These are phyloP conservation scores for Coemansia nantahalensis DNA, from an alignment of 192 early-diverging fungal species.

Conservation along the genomic window DNA sequence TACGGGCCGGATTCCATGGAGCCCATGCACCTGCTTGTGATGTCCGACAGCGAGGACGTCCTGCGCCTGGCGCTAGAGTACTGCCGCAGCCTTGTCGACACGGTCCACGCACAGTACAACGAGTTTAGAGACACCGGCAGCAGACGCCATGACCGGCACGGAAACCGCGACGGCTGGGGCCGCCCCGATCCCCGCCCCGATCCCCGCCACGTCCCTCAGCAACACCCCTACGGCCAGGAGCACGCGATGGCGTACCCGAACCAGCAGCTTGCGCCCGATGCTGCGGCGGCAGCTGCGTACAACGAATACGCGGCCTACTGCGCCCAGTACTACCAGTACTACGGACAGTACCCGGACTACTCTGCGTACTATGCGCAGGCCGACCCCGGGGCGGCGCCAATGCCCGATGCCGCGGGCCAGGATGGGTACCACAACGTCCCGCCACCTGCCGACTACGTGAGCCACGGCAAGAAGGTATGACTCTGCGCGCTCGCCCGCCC, in stretches of 20 bases:
- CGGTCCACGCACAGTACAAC: conserved; percentile 71
- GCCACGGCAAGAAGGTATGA: conserved; percentile 36
- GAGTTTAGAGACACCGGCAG: conserved; percentile 44
- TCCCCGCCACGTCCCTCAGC: conserved; percentile 11
- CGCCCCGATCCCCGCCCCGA: conserved; percentile 5
- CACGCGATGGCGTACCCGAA: neutral
- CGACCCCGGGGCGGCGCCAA: neutral
- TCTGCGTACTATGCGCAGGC: conserved; percentile 30
- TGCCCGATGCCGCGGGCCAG: neutral
- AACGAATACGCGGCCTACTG: conserved; percentile 40
- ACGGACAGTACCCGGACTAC: conserved; percentile 44
- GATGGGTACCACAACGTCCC: conserved; percentile 48
- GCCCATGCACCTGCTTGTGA: conserved; percentile 78
- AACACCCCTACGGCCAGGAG: conserved; percentile 10
- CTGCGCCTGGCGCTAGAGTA: conserved; percentile 66
- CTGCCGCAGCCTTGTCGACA: conserved; percentile 74
- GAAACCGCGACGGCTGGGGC: conserved; percentile 13
- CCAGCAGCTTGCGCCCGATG: conserved; percentile 1
- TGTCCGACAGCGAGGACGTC: conserved; percentile 62
- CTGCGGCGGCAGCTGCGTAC: conserved; percentile 14
- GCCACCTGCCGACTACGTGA: conserved; percentile 28
- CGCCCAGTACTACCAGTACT: conserved; percentile 51
- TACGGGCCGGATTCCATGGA: conserved; percentile 68
- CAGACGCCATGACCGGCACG: conserved; percentile 15
- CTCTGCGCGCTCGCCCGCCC: neutral